Evolutionary conservation across 345 rosid species (phyloP).

Genomic region (Lagerstroemia speciosa): DNA sequence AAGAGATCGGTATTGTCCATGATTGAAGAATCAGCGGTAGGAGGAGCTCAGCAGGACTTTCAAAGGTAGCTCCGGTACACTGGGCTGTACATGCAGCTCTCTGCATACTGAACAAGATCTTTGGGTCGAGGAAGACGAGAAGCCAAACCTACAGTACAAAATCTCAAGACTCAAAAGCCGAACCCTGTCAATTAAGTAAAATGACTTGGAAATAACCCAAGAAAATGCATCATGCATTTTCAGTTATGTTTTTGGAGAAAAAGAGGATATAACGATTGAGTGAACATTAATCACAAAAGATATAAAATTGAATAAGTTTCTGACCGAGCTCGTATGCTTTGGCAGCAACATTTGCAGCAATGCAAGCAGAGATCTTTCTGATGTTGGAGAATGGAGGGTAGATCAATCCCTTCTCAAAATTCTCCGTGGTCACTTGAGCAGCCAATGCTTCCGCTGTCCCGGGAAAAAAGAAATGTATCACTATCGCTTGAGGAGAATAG

Average conservation of each 20-base stretch:
- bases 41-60: slow-evolving; percentile 10
- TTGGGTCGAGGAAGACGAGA: slow-evolving; percentile 80
- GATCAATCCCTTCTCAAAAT: slow-evolving; percentile 65
- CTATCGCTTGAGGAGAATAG: neutral
- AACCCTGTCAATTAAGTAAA: neutral
- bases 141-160: slow-evolving; percentile 52
- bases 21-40: neutral
- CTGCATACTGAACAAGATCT: slow-evolving; percentile 69
- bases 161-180: neutral
- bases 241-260: no score
- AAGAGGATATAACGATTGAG: neutral
- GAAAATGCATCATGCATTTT: neutral
- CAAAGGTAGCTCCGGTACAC: slow-evolving; percentile 71
- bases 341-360: slow-evolving; percentile 85
- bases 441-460: slow-evolving; percentile 89
- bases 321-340: slow-evolving; percentile 89
- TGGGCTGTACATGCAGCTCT: slow-evolving; percentile 97
- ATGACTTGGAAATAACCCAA: neutral
- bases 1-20: neutral
- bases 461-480: neutral
- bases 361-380: slow-evolving; percentile 78
- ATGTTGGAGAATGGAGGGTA: slow-evolving; percentile 90
- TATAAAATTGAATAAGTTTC: slow-evolving; percentile 9
- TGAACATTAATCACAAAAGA: neutral
- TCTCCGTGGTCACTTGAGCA: slow-evolving; percentile 56